Conservation (phyloP, 1,284 basidiomycete species). For the Wallemia mellicola region DNA sequence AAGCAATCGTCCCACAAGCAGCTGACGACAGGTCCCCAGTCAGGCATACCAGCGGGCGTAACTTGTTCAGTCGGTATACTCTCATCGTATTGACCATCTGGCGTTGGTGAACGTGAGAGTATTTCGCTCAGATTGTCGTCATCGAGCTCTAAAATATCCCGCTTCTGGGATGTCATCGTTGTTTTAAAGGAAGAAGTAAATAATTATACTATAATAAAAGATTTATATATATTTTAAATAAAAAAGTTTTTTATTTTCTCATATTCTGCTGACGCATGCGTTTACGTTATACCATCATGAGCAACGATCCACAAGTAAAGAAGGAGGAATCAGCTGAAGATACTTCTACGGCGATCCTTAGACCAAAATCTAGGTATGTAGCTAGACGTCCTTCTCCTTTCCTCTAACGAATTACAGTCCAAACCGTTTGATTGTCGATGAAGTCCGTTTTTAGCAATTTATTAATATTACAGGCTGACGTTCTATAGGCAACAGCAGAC, state of each 20-base stretch:
- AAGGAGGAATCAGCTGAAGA: conserved; percentile 21
- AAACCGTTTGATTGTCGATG: conserved; percentile 79
- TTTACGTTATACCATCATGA: not conserved
- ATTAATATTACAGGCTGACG: not conserved
- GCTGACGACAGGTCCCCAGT: conserved; percentile 11
- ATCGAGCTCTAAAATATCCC: not conserved
- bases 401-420: conserved; percentile 25
- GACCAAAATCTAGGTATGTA: conserved; percentile 71
- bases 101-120: not conserved
- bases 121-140: not conserved
- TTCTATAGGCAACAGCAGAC: conserved; percentile 32
- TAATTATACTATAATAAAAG: not conserved
- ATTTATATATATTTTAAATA: no score
- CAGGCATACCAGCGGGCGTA: not conserved
- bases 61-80: not conserved
- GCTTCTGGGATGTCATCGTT: not conserved
- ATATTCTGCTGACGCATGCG: not conserved
- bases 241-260: not conserved
- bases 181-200: not conserved
- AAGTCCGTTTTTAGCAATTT: conserved; percentile 13
- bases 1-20: conserved; percentile 56
- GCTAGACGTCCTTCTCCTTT: conserved; percentile 5
- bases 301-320: not conserved
- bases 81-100: not conserved
- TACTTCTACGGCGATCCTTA: conserved; percentile 68